Percentiles rank a stretch among this genome's conserved stretches.
Conservation (phyloP, 2,329 filamentous ascomycete species). For the Emergomyces africanus region DNA sequence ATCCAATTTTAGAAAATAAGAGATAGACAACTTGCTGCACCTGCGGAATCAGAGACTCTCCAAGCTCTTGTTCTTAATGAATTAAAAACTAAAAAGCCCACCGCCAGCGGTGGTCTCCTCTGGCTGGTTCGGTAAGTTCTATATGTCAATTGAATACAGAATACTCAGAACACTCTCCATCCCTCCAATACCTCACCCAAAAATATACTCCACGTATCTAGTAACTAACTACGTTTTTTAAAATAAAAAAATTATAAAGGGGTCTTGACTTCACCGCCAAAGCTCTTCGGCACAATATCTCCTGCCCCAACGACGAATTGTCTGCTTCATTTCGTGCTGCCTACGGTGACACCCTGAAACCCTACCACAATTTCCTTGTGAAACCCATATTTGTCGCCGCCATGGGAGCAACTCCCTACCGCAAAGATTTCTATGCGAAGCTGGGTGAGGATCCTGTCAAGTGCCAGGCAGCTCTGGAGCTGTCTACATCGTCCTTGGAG, state of each 20-base stretch:
- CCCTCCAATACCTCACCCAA: neutral
- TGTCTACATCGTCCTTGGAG: slow-evolving; percentile 67
- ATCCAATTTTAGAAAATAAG: slow-evolving; percentile 60
- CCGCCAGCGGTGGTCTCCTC: slow-evolving; percentile 74
- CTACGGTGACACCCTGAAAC: slow-evolving; percentile 79
- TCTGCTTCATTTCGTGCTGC: slow-evolving; percentile 73
- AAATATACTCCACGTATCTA: neutral
- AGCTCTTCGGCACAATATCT: slow-evolving; percentile 65
- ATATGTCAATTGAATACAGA: neutral
- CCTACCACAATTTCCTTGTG: slow-evolving; percentile 75
- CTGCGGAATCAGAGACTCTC: slow-evolving; percentile 65
- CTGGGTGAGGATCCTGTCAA: slow-evolving; percentile 43
- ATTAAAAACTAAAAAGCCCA: slow-evolving; percentile 78
- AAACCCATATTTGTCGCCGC: slow-evolving; percentile 89
- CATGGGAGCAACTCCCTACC: slow-evolving; percentile 87
- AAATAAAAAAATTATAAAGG: slow-evolving; percentile 32
- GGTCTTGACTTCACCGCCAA: slow-evolving; percentile 89
- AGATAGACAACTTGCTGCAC: slow-evolving; percentile 65
- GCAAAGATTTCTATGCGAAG: slow-evolving; percentile 86
- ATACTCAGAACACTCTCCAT: neutral
- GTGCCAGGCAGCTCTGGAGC: slow-evolving; percentile 50
- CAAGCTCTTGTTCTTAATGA: slow-evolving; percentile 80
- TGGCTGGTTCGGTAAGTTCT: slow-evolving; percentile 70
- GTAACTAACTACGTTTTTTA: neutral
- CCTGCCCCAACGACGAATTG: slow-evolving; percentile 59